Conservation (phyloP, 495 filamentous ascomycete species). For the Aspergillus olivimuriae region DNA sequence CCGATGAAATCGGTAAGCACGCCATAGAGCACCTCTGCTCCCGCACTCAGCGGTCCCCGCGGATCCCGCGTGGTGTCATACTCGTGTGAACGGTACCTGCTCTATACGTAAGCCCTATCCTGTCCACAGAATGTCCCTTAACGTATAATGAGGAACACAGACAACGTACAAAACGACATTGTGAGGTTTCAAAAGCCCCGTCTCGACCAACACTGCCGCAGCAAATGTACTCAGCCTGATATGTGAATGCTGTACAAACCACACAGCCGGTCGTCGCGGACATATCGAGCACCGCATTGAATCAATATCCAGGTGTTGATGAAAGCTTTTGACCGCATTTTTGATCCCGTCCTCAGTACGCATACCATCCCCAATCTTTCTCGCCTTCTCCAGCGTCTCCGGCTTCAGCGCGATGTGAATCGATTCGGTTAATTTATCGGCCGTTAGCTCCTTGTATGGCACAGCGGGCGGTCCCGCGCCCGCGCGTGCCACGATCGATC, state of each 20-base stretch:
- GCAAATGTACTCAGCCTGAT: conserved; percentile 63
- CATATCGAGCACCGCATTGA: conserved; percentile 57
- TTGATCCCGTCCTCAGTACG: conserved; percentile 55
- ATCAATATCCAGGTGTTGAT: conserved; percentile 57
- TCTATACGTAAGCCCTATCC: too few species aligned
- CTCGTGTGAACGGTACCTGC: conserved; percentile 58
- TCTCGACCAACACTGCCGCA: conserved; percentile 56
- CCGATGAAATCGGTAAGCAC: conserved; percentile 69
- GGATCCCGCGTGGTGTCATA: conserved; percentile 69
- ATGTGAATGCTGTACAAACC: conserved; percentile 59
- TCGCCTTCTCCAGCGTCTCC: conserved; percentile 48
- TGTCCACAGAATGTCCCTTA: not conserved
- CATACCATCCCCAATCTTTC: conserved; percentile 53
- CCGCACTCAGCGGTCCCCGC: conserved; percentile 65
- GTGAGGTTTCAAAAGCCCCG: conserved; percentile 53
- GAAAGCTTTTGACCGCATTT: conserved; percentile 61
- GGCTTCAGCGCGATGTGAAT: conserved; percentile 52
- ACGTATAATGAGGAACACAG: not conserved
- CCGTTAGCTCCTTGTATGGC: conserved; percentile 60
- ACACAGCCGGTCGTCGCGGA: conserved; percentile 60
- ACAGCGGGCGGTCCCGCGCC: conserved; percentile 69
- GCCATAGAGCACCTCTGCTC: conserved; percentile 66
- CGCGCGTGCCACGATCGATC: conserved; percentile 62
- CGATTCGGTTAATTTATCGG: conserved; percentile 53
- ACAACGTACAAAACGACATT: conserved; percentile 63